These are phyloP conservation scores for Elsinoe australis DNA, from an alignment of 2,329 filamentous ascomycete species.

Conservation along the genomic window DNA sequence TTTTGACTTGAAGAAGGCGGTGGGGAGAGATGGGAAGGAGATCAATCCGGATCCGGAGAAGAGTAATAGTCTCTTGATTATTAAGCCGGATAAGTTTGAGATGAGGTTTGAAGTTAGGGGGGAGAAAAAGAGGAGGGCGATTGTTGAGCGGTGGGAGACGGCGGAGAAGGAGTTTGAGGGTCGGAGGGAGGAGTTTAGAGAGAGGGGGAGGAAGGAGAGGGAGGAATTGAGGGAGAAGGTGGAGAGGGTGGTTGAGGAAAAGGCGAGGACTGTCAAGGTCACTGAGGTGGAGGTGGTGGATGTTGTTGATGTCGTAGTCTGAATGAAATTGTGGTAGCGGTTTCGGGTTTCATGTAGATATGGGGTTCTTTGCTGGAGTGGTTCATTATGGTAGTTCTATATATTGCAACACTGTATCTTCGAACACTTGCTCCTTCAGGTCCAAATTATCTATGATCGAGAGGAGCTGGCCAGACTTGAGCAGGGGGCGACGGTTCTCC, in stretches of 20 bases:
- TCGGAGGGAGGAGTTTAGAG: too few species aligned
- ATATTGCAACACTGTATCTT: not conserved
- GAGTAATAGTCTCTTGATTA: conserved; percentile 50
- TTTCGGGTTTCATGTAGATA: not conserved
- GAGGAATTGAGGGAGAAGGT: conserved; percentile 22
- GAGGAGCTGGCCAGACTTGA: not conserved
- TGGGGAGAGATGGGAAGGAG: conserved; percentile 37
- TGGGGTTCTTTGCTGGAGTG: not conserved
- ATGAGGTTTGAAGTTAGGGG: conserved; percentile 49
- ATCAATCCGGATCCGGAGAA: conserved; percentile 39
- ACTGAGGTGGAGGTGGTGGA: not conserved
- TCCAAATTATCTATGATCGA: too few species aligned
- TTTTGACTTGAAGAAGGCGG: conserved; percentile 44
- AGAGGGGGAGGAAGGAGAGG: not conserved
- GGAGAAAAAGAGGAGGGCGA: conserved; percentile 34
- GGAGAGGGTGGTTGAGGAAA: not conserved
- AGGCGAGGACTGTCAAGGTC: not conserved
- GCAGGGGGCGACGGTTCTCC: not conserved
- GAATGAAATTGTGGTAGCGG: not conserved
- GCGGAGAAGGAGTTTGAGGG: conserved; percentile 25
- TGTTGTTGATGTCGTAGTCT: not conserved
- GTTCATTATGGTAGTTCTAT: not conserved
- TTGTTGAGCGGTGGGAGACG: conserved; percentile 34
- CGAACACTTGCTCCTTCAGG: too few species aligned
- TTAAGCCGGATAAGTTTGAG: conserved; percentile 50